Base-by-base conservation (phyloP, 768 basidiomycete species). In the Hortiboletus campestris region DNA sequence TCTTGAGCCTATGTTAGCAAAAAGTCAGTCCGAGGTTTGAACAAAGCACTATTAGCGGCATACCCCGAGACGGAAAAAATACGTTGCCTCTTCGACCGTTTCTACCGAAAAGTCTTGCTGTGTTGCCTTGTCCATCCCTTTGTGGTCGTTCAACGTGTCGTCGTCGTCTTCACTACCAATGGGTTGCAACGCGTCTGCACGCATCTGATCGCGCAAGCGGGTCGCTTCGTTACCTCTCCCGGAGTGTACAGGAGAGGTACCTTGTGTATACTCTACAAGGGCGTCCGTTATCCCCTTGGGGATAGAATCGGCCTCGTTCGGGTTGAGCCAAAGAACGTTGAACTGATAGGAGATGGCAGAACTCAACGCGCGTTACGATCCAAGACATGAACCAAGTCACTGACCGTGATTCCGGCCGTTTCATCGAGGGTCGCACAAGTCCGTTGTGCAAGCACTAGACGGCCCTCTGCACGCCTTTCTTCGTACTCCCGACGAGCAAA, bases 401-500 rank as follows among this genome's bases (percentile, higher is more conserved):
- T 49, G 35, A 72, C 85, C 60, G 80, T 70, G 62, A 83, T 83
- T 42, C 84, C 88, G 12, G 79, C 78, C 64, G 83, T 80, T 67
- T 91, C 91, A 70, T 94, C 92, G 16, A 94, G 75, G 22, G 81
- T 84, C 44, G 71, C 65, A 62, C 91, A 92, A 12, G 92, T 94
- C 41, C 79, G 82, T 67, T 87, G 88, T 20, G 89, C 87, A 36
- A 83, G 82, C 69, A 76, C 75, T 40, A 94, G 79, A 63, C 84
- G 79, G 7, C 81, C 83, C 63, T 89, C 86, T 17, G 89, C 89
- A 6, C 84, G 84, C 49, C 84, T 78, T 55, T 89, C 87, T 64
- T 89, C 85, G 65, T 89, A 93, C 57, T 89, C 89, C 55, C 81
- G 79, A 54, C 84, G 78, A 4, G 85, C 78, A 43, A 89, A 82